A percentile compares a stretch with the other conserved stretches of the same genome.
phyloP scores from a whole-genome alignment of 805 yeast species.

The Zygosaccharomyces lentus region DNA sequence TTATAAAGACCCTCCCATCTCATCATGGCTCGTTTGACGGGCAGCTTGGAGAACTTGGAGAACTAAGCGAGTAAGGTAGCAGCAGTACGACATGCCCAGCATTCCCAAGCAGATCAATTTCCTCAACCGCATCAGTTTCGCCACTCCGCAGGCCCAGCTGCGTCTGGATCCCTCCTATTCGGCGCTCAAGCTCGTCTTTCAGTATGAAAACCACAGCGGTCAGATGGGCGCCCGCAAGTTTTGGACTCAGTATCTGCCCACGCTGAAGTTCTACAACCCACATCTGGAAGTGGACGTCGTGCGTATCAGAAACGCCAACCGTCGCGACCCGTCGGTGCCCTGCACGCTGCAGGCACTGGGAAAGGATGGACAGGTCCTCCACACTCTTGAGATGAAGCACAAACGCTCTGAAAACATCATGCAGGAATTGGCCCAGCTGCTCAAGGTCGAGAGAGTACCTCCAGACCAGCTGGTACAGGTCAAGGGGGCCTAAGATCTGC shows the following conservation, averaged over 20 bases:
- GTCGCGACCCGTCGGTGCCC: constrained; percentile 27
- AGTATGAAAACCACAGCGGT: constrained; percentile 45
- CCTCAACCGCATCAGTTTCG: constrained; percentile 27
- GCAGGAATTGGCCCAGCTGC: constrained; percentile 45
- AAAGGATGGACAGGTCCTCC: constrained; percentile 17
- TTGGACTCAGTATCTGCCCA: constrained; percentile 71
- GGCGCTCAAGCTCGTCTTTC: constrained; percentile 51
- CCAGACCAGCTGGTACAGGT: constrained; percentile 38
- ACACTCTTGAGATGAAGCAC: constrained; percentile 51
- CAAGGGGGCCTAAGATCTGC: background rate
- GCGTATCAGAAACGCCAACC: constrained; percentile 42
- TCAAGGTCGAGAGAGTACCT: constrained; percentile 51
- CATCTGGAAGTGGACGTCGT: constrained; percentile 55
- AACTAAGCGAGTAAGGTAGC: no score
- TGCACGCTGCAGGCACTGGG: constrained; percentile 24
- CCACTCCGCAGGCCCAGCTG: constrained; percentile 30
- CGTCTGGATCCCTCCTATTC: constrained; percentile 22
- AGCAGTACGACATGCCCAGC: constrained; percentile 20
- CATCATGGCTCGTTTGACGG: background rate
- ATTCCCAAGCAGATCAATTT: constrained; percentile 26
- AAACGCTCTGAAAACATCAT: constrained; percentile 51
- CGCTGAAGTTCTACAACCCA: constrained; percentile 82
- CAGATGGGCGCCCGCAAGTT: constrained; percentile 68
- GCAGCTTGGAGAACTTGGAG: constrained; percentile 5
- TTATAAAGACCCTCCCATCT: background rate